Evolutionary conservation across 495 filamentous ascomycete species (phyloP), one percentile per base, ranked within the genome.

Genomic region (Oleoguttula mirabilis): DNA sequence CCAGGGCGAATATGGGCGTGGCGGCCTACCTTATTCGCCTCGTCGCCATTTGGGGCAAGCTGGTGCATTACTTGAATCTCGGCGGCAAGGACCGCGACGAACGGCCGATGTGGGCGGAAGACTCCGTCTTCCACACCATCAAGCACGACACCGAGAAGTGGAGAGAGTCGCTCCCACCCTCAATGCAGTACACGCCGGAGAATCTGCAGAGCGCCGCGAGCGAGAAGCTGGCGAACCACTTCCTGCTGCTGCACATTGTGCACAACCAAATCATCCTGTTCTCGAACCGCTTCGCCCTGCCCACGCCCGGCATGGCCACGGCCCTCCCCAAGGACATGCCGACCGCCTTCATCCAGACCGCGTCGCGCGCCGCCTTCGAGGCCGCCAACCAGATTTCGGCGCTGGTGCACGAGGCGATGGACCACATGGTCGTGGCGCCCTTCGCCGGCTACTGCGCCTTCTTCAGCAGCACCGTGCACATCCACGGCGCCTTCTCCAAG

Each of bases 401-500:
- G 19, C 64, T 98, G 36, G 71, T 95, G 36, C 79, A 82, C 50
- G 82, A 86, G 39, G 77, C 81, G 23, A 79, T 80, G 47, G 75
- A 80, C 24, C 76, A 92, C 59, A 75, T 78, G 39, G 76, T 94
- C 20, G 79, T 83, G 4, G 88, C 88, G 12, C 88, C 90, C 2
- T 98, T 95, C 57, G 79, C 83, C 1, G 88, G 90, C 0, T 98
- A 98, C 56, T 92, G 84, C 53, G 87, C 90, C 15, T 98, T 94
- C 53, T 70, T 84, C 17, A 84, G 88, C 3, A 90, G 84, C 46
- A 92, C 84, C 4, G 82, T 95, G 20, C 90, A 98, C 52, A 79
- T 98, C 37, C 83, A 82, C 62, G 85, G 85, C 7, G 83, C 88
- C 28, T 95, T 94, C 61, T 87, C 84, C 7, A 78, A 78, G 53